phyloP scores from a whole-genome alignment of 2,329 filamentous ascomycete species.

The Cyphellophora attinorum region DNA sequence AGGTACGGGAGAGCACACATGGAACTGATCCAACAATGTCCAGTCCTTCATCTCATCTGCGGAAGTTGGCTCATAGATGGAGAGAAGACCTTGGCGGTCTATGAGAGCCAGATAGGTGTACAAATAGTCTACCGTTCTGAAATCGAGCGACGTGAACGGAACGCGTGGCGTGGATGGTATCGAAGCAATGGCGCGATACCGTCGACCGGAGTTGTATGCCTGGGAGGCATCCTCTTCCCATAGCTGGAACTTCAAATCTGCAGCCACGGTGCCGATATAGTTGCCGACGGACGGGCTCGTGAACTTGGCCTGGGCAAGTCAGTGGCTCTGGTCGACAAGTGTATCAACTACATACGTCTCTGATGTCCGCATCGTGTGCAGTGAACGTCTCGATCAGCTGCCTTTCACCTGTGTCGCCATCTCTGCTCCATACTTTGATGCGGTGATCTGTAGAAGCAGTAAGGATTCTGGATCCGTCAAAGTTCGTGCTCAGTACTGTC shows the following conservation, averaged over 20 bases:
- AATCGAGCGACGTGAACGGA: constrained; percentile 68
- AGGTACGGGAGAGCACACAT: constrained; percentile 53
- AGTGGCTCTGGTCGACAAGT: constrained; percentile 1
- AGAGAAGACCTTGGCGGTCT: constrained; percentile 69
- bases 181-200: constrained; percentile 63
- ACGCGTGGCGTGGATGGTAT: constrained; percentile 55
- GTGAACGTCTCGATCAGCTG: constrained; percentile 70
- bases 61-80: constrained; percentile 75
- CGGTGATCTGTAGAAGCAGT: constrained; percentile 88
- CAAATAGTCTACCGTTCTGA: constrained; percentile 70
- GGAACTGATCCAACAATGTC: constrained; percentile 64
- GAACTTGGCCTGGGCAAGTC: constrained; percentile 66
- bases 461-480: constrained; percentile 82
- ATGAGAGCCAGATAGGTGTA: constrained; percentile 82
- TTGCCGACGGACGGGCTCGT: constrained; percentile 83
- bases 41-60: constrained; percentile 73
- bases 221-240: constrained; percentile 88
- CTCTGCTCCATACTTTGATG: constrained; percentile 81
- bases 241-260: constrained; percentile 81
- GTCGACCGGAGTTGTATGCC: constrained; percentile 60
- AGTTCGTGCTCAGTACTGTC: constrained; percentile 79
- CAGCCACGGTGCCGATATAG: constrained; percentile 76
- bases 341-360: constrained; percentile 54
- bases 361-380: constrained; percentile 81
- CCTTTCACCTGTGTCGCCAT: constrained; percentile 67